Evolutionary conservation across 208 protist species (phyloP).

Genomic region (Wallacemonas collosoma): DNA sequence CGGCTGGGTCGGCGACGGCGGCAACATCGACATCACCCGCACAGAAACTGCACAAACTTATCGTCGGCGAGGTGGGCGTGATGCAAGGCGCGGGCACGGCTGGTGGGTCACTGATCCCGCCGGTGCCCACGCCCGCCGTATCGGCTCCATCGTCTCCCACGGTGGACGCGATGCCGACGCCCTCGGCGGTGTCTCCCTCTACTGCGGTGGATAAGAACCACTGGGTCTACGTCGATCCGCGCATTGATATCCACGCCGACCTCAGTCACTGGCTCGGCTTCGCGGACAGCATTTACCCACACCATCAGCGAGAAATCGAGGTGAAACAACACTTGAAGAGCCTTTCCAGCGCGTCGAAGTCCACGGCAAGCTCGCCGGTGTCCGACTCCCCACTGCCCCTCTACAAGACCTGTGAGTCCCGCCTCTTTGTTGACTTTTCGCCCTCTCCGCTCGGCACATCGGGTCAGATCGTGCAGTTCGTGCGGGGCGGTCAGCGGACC

Average conservation of each 20-base stretch:
- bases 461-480: constrained; percentile 59
- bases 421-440: constrained; percentile 58
- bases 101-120: constrained; percentile 5
- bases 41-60: constrained; percentile 13
- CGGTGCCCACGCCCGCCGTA: neutral
- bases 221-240: constrained; percentile 48
- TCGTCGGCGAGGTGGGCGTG: constrained; percentile 10
- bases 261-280: constrained; percentile 52
- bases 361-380: neutral
- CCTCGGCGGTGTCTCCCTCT: neutral
- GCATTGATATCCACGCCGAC: constrained; percentile 45
- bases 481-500: constrained; percentile 21
- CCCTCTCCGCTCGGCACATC: constrained; percentile 26
- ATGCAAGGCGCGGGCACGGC: neutral
- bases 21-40: neutral
- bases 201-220: neutral
- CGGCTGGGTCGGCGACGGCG: neutral
- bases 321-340: constrained; percentile 8
- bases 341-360: neutral
- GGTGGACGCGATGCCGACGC: no score
- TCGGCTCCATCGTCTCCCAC: neutral
- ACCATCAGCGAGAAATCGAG: constrained; percentile 25
- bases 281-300: constrained; percentile 54
- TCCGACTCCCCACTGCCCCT: neutral
- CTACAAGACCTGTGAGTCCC: constrained; percentile 30